Evolutionary conservation across 306 rosid genomes (phyloP).

Genomic region (Dryas drummondii): DNA sequence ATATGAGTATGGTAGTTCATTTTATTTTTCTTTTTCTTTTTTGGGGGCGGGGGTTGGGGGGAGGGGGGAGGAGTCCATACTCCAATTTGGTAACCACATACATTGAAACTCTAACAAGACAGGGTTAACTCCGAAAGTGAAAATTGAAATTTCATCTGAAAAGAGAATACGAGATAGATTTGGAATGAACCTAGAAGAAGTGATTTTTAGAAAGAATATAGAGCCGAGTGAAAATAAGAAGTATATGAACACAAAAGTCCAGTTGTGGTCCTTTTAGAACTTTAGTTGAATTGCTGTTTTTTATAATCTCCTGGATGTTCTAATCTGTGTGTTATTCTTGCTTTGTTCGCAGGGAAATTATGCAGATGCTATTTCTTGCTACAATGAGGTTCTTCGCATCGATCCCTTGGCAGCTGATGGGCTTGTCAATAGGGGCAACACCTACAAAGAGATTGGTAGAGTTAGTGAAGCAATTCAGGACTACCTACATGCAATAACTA

Average conservation of each 20-base stretch:
- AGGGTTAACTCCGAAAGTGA: background rate
- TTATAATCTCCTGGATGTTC: background rate
- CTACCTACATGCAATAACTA: slow-evolving; percentile 69
- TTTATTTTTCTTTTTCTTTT: background rate
- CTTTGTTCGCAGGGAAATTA: slow-evolving; percentile 70
- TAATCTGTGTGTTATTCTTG: slow-evolving; percentile 4
- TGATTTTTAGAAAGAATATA: no score
- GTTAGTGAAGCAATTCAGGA: slow-evolving; percentile 97
- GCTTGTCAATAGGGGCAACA: slow-evolving; percentile 97
- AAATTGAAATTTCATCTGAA: background rate
- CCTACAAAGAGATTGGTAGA: slow-evolving; percentile 96
- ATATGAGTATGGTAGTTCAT: background rate
- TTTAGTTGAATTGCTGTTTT: background rate
- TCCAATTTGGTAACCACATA: no score
- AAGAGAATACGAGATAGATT: no score
- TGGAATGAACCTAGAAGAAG: no score
- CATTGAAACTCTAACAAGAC: background rate
- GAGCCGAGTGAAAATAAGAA: background rate
- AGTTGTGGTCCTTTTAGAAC: background rate
- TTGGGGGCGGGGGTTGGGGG: no score
- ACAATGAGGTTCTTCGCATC: slow-evolving; percentile 95
- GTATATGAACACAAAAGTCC: background rate
- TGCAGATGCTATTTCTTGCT: slow-evolving; percentile 96
- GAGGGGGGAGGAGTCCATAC: background rate
- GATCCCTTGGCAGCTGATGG: slow-evolving; percentile 99